Percentiles rank a stretch among this genome's conserved stretches.
These are phyloP conservation scores for Fusarium heterosporum DNA, from an alignment of 2,329 filamentous ascomycete genomes.

Conservation along the genomic window DNA sequence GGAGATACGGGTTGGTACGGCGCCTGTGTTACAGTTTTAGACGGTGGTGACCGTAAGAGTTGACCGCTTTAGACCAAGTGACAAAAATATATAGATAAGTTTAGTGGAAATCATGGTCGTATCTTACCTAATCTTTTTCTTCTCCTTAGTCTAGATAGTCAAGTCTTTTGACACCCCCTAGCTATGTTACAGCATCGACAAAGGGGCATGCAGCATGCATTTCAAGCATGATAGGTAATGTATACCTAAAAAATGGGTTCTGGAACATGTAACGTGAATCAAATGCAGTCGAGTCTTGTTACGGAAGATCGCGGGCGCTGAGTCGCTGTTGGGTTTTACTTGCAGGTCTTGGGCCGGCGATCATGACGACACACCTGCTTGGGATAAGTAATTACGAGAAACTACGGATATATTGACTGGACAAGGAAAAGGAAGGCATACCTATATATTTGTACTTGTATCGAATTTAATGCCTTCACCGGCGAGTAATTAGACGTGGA, in stretches of 20 bases:
- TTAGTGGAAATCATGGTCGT: no score
- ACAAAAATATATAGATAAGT: no score
- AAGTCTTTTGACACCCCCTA: no score
- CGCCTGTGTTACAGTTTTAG: conserved; percentile 15
- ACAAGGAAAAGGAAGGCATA: background rate
- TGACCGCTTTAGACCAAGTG: no score
- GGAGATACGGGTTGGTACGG: conserved; percentile 8
- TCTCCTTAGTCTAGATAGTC: no score
- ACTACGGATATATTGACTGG: background rate
- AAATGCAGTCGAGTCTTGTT: conserved; percentile 24
- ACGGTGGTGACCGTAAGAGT: conserved; percentile 29
- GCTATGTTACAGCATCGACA: conserved; percentile 5
- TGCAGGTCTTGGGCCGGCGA: conserved; percentile 25
- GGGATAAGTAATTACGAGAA: conserved; percentile 15
- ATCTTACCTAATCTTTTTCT: no score
- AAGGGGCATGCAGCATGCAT: background rate
- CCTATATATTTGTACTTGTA: background rate
- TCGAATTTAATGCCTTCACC: background rate
- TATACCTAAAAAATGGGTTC: conserved; percentile 15
- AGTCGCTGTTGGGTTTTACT: conserved; percentile 25
- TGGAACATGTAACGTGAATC: conserved; percentile 22
- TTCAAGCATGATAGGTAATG: conserved; percentile 3
- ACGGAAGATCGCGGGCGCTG: conserved; percentile 29
- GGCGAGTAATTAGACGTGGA: background rate
- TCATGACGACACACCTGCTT: conserved; percentile 43